Conservation (phyloP, 345 rosid genomes). For the Salix exigua region DNA sequence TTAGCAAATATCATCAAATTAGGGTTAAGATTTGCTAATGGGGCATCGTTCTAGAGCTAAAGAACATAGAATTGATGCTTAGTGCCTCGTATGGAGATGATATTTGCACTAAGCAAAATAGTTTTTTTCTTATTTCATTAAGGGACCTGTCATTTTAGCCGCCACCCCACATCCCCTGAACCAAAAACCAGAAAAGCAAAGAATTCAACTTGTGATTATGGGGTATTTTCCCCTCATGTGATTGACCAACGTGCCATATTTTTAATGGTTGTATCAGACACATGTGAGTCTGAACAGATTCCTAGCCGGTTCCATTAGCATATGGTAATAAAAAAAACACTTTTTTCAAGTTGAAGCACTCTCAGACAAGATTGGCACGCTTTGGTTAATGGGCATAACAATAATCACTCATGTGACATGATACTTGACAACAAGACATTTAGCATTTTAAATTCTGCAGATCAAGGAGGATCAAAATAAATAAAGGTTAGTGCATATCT, state of each 20-base stretch:
- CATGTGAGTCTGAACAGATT: slow-evolving; percentile 27
- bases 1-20: not conserved
- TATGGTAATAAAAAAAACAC: not conserved
- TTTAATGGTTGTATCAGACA: not conserved
- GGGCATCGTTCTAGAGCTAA: not conserved
- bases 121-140: not conserved
- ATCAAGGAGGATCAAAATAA: not conserved
- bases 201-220: not conserved
- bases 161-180: not conserved
- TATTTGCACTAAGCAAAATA: not conserved
- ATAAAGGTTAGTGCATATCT: not conserved
- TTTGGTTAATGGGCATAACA: slow-evolving; percentile 4
- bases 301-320: slow-evolving; percentile 3
- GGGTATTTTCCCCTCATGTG: not conserved
- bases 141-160: not conserved
- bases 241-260: not conserved
- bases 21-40: not conserved
- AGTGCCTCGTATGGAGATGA: not conserved
- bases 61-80: not conserved
- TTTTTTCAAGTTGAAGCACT: not conserved
- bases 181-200: not conserved
- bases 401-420: slow-evolving; percentile 19
- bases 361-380: slow-evolving; percentile 14
- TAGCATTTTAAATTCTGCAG: not conserved
- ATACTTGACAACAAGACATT: not conserved